Evolutionary conservation across 2,329 filamentous ascomycete genomes (phyloP), one percentile per base, ranked within the genome.

Genomic region (Colletotrichum tanaceti): DNA sequence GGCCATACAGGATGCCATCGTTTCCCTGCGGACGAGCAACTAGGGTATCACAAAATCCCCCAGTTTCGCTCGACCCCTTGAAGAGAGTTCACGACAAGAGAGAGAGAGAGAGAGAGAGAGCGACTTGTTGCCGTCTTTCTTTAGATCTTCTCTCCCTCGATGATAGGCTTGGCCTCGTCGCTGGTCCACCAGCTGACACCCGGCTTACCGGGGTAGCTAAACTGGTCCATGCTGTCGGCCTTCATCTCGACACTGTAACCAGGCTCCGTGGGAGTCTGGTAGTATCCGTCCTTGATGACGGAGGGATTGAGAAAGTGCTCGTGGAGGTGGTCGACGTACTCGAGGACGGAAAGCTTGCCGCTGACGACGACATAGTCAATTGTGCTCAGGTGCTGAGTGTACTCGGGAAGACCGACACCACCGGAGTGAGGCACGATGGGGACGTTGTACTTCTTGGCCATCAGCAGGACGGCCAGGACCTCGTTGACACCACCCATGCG

Each of bases 171-270:
- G n/a, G 93, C 93, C 80, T 93, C 92, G 44, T 93, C 91, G 55
- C 86, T 91, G 80, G 83, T 90, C 94, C 94, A 97, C 93, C 93
- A 97, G 76, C 93, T 92, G 73, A 92, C 90, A 4, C 90, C 91
- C 70, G 90, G 85, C 75, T 90, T 87, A 9, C 93, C 93, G 1
- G 93, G 94, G 78, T 89, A 97, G 58, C 87, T 86, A 77, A 86
- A 97, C 73, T 80, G 80, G 72, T 94, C 92, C 93, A 97, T 96
- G 78, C 92, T 96, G 72, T 90, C 92, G 4, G 89, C 81, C 87
- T 93, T 95, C 93, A 97, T 97, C 87, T 97, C 93, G 2, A 97
- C 94, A 76, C 92, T 94, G 79, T 97, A 97, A 0, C 94, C 94
- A 0, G 94, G 86, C 77, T 93, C 90, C 71, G 83, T 90, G 0